Evolutionary conservation across 1,139 yeast species (phyloP).

Genomic region (Magnusiomyces sp.): DNA sequence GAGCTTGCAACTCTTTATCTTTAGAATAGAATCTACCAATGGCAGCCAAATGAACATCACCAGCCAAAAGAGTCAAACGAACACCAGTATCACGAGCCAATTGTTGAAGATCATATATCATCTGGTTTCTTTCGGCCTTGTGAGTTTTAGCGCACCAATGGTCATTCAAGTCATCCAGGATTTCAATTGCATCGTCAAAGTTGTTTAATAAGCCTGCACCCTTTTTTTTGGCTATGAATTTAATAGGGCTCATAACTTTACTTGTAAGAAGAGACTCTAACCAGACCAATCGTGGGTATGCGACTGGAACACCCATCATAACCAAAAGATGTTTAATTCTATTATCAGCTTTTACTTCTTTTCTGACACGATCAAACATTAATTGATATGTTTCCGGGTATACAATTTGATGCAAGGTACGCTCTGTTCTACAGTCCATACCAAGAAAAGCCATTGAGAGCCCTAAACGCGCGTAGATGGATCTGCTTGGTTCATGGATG

Average conservation of each 20-base stretch:
- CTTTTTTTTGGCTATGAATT: slow-evolving; percentile 51
- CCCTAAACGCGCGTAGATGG: slow-evolving; percentile 67
- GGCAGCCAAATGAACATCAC: slow-evolving; percentile 89
- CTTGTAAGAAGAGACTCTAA: slow-evolving; percentile 60
- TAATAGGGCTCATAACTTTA: slow-evolving; percentile 52
- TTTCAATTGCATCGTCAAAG: slow-evolving; percentile 84
- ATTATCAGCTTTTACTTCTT: slow-evolving; percentile 44
- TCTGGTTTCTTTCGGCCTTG: slow-evolving; percentile 62
- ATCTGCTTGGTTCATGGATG: slow-evolving; percentile 55
- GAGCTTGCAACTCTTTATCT: slow-evolving; percentile 15
- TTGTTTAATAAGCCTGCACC: slow-evolving; percentile 64
- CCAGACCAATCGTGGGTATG: slow-evolving; percentile 91
- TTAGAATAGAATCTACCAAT: slow-evolving; percentile 68
- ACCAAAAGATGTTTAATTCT: slow-evolving; percentile 68
- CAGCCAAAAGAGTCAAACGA: slow-evolving; percentile 75
- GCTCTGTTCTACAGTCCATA: slow-evolving; percentile 87
- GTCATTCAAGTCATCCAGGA: slow-evolving; percentile 85
- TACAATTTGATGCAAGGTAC: slow-evolving; percentile 56
- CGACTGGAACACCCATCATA: slow-evolving; percentile 88
- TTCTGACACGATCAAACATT: slow-evolving; percentile 51
- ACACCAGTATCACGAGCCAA: slow-evolving; percentile 58
- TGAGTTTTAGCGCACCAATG: slow-evolving; percentile 93
- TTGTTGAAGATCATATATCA: slow-evolving; percentile 48
- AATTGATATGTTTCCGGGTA: slow-evolving; percentile 45
- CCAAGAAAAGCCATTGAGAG: slow-evolving; percentile 64